A percentile compares a stretch with the other conserved stretches of the same genome.
phyloP scores from a whole-genome alignment of 2,329 filamentous ascomycete genomes.

The Trichoderma hamatum region DNA sequence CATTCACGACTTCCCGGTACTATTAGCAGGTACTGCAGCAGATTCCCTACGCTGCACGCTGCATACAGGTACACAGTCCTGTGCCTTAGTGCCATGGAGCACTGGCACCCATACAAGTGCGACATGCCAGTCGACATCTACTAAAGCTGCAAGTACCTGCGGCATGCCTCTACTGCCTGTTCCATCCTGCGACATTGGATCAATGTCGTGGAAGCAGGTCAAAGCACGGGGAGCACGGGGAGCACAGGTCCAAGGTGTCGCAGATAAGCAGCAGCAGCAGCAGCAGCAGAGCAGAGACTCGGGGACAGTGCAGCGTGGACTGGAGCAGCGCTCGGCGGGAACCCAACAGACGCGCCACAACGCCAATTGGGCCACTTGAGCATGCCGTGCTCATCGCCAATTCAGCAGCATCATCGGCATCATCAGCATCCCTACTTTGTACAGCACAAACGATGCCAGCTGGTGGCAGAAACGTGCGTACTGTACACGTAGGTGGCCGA shows the following conservation, averaged over 20 bases:
- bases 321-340: neutral
- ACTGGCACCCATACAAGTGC: neutral
- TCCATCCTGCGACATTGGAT: neutral
- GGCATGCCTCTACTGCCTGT: neutral
- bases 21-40: neutral
- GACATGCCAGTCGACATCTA: neutral
- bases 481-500: slow-evolving; percentile 7
- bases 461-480: neutral
- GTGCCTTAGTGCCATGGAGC: neutral
- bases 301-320: neutral
- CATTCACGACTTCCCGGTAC: neutral
- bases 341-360: neutral
- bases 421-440: neutral
- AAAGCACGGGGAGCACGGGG: neutral
- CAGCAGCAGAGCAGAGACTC: neutral
- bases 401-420: neutral
- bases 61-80: neutral
- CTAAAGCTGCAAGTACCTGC: neutral
- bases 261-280: slow-evolving; percentile 3
- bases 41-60: slow-evolving; percentile 2
- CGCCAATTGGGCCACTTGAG: neutral
- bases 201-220: neutral
- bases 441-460: neutral
- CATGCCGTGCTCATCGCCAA: neutral
- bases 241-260: neutral